Evolutionary conservation across 257 asterid genomes (phyloP), one percentile per base, ranked within the genome.

Genomic region (Solanum appendiculatum): DNA sequence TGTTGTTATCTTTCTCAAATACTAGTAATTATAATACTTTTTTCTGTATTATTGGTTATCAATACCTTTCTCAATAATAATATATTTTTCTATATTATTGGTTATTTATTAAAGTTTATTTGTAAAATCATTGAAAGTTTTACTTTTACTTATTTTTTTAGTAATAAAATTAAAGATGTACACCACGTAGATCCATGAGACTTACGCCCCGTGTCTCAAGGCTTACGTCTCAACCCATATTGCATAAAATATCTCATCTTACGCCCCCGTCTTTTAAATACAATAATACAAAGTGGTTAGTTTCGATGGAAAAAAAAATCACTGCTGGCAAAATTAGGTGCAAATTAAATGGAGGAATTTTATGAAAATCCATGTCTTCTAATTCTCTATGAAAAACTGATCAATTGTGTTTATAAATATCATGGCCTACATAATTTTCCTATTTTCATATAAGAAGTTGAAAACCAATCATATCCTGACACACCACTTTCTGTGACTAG

Each of bases 351-450:
- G 13, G 25, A 42, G 37, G 60, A 14, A 39, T 40, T 40, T 42
- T 40, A 40, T 77, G 80, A 54, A 39, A n/a, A 14, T 40, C 5
- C 58, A 13, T 14, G 2, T 77, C 83, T 40, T 40, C n/a, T 75
- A 75, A 21, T 77, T 25, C 83, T 42, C 1, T 7, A 27, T 15
- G 64, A 27, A 44, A 27, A 78, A 44, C 25, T 78, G 64, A 78
- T 78, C 63, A 78, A 78, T 44, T 39, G 16, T 78, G 39, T 44
- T 27, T 44, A 72, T 78, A 27, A 44, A 44, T 44, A 15, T 78
- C 15, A 44, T 78, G 84, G 84, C 84, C 84, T 78, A 78, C 63
- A 44, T 15, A 44, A 27, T 5, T 9, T 78, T 78, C 37, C 84
- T 27, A 78, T 44, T 78, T 34, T 78, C 63, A 44, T 44, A 27